A percentile compares a stretch with the other conserved stretches of the same genome.
These are phyloP conservation scores for Trichosporon coremiiforme DNA, from an alignment of 1,284 basidiomycete species.

Conservation along the genomic window DNA sequence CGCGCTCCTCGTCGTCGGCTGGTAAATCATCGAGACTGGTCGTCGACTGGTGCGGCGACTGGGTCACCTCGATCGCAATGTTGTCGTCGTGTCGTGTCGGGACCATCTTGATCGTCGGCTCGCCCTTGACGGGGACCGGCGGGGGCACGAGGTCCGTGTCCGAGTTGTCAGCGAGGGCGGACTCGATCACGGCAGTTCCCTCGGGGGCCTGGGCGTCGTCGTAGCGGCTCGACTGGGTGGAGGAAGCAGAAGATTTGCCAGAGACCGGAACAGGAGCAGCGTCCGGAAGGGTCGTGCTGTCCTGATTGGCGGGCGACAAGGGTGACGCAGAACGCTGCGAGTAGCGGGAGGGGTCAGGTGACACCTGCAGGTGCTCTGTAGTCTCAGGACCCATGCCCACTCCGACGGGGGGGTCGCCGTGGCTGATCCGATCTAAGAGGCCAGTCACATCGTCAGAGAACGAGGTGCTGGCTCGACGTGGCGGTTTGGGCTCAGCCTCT, in stretches of 20 bases:
- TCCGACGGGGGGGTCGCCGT: slow-evolving; percentile 21
- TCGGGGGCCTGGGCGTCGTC: slow-evolving; percentile 17
- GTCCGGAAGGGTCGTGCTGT: slow-evolving; percentile 3
- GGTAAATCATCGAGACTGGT: slow-evolving; percentile 27
- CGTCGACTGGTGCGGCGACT: slow-evolving; percentile 26
- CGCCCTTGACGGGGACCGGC: slow-evolving; percentile 4
- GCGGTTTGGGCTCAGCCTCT: slow-evolving; percentile 1
- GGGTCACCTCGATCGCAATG: slow-evolving; percentile 28
- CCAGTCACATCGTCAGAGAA: slow-evolving; percentile 49
- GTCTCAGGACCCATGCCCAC: slow-evolving; percentile 22
- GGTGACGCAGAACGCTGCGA: slow-evolving; percentile 17
- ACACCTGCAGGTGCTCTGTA: slow-evolving; percentile 28
- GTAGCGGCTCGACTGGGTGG: slow-evolving; percentile 18
- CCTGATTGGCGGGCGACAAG: slow-evolving; percentile 18
- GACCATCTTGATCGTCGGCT: slow-evolving; percentile 13
- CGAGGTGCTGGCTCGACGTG: slow-evolving; percentile 25
- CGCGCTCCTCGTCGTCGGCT: slow-evolving; percentile 62
- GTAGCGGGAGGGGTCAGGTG: slow-evolving; percentile 23
- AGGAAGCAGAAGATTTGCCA: slow-evolving; percentile 12
- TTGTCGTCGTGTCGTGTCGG: slow-evolving; percentile 4
- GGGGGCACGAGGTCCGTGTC: slow-evolving; percentile 11
- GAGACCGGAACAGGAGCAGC: slow-evolving; percentile 10
- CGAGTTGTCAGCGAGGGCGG: neutral
- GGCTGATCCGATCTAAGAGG: slow-evolving; percentile 29
- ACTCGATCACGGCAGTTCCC: neutral